phyloP scores from a whole-genome alignment of 2,329 filamentous ascomycete genomes.

The Monilinia vaccinii-corymbosi region DNA sequence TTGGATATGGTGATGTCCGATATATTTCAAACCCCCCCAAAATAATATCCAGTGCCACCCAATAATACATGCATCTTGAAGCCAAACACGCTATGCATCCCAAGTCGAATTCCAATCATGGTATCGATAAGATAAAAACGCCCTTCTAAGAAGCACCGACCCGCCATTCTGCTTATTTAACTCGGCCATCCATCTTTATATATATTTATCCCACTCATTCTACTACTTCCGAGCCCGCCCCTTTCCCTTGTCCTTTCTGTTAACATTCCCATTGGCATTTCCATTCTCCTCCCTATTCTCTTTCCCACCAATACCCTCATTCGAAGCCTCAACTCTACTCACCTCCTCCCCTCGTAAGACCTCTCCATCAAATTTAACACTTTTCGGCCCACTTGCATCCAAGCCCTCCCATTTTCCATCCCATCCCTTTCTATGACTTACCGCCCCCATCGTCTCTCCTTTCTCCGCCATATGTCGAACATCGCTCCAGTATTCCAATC shows the following conservation, averaged over 20 bases:
- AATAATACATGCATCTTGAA: not conserved
- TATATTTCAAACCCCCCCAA: not conserved
- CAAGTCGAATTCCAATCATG: not conserved
- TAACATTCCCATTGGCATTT: conserved; percentile 13
- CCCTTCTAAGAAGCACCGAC: not conserved
- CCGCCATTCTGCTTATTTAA: not conserved
- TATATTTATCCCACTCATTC: not conserved
- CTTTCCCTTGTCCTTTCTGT: not conserved
- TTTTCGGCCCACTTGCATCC: conserved; percentile 26
- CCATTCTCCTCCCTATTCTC: conserved; percentile 6
- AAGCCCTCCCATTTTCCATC: conserved; percentile 24
- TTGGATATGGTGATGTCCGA: not conserved
- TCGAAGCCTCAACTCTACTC: not conserved
- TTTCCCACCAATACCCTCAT: not conserved
- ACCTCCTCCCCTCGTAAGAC: conserved; percentile 16
- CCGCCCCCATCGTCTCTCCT: conserved; percentile 31
- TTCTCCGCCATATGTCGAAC: conserved; percentile 56
- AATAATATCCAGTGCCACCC: not conserved
- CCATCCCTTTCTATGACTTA: conserved; percentile 26
- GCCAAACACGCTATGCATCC: not conserved
- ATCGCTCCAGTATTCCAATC: conserved; percentile 82
- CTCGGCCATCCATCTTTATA: not conserved
- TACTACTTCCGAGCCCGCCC: not conserved
- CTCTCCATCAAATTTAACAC: conserved; percentile 22
- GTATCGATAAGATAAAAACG: not conserved